Evolutionary conservation across 2,329 filamentous ascomycete genomes (phyloP).

Genomic region (Aspergillus sp.): DNA sequence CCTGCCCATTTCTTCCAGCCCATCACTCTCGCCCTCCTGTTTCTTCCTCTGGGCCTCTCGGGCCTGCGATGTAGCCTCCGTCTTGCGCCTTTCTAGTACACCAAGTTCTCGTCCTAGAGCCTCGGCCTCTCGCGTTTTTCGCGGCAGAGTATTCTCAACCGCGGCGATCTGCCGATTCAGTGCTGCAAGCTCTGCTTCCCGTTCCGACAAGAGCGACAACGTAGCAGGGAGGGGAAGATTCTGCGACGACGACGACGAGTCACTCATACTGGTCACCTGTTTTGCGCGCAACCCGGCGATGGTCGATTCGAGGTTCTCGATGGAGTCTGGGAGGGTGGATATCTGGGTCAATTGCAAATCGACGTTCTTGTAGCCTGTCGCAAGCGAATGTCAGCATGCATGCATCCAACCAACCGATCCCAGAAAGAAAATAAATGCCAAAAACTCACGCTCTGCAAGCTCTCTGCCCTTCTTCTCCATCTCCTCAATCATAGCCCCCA

Average conservation of each 20-base stretch:
- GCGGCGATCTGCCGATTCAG: conserved; percentile 34
- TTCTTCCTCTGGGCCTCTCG: conserved; percentile 36
- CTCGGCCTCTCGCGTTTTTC: conserved; percentile 36
- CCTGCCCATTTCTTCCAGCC: conserved; percentile 37
- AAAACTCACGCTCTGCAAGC: conserved; percentile 46
- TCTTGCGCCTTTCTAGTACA: conserved; percentile 36
- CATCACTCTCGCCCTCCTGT: conserved; percentile 37
- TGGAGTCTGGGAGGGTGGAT: conserved; percentile 42
- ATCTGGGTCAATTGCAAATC: conserved; percentile 45
- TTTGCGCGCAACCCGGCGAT: conserved; percentile 44
- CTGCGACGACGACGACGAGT: conserved; percentile 21
- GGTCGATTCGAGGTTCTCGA: conserved; percentile 42
- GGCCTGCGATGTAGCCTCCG: conserved; percentile 37
- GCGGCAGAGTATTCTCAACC: conserved; percentile 35
- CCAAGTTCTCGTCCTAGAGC: conserved; percentile 36
- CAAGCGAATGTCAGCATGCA: too few species aligned
- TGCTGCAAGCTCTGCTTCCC: conserved; percentile 31
- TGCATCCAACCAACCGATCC: too few species aligned
- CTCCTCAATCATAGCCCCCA: conserved; percentile 61
- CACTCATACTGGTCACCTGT: conserved; percentile 54
- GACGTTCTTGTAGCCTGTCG: conserved; percentile 45
- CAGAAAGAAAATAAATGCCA: too few species aligned
- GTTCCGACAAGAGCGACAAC: conserved; percentile 29
- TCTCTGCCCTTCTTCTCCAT: conserved; percentile 62
- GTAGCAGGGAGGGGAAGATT: conserved; percentile 34